Percentiles rank a stretch among this genome's conserved stretches.
Conservation (phyloP, 805 yeast genomes). For the Starmera pachycereana region DNA sequence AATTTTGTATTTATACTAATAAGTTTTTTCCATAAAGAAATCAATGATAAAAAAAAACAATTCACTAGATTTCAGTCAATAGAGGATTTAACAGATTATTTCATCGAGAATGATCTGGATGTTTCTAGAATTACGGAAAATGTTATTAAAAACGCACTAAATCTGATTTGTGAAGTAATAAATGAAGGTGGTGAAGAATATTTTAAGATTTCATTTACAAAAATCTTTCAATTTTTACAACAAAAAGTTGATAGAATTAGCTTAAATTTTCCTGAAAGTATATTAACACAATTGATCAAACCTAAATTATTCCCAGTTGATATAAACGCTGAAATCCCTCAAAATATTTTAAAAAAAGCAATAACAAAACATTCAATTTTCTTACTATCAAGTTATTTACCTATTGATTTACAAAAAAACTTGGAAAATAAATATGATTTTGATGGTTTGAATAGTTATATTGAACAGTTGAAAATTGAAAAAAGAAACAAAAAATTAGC, state of each 20-base stretch:
- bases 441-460: conserved; percentile 20
- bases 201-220: conserved; percentile 32
- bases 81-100: conserved; percentile 34
- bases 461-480: conserved; percentile 8
- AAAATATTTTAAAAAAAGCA: conserved; percentile 24
- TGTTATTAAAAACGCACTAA: conserved; percentile 13
- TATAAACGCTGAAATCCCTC: conserved; percentile 23
- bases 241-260: conserved; percentile 27
- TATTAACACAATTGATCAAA: conserved; percentile 17
- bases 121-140: conserved; percentile 9
- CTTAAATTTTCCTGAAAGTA: conserved; percentile 26
- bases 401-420: conserved; percentile 11
- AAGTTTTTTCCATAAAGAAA: conserved; percentile 20
- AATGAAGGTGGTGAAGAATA: conserved; percentile 34
- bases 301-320: conserved; percentile 19
- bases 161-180: conserved; percentile 27
- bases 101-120: conserved; percentile 12
- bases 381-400: conserved; percentile 36
- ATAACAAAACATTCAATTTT: conserved; percentile 33
- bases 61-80: conserved; percentile 24
- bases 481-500: conserved; percentile 19
- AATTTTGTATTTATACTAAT: conserved; percentile 31
- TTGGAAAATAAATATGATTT: conserved; percentile 23
- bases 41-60: conserved; percentile 13
- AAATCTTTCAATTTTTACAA: conserved; percentile 28